Conservation (phyloP, 345 rosid genomes). For the Hypericum androsaemum region DNA sequence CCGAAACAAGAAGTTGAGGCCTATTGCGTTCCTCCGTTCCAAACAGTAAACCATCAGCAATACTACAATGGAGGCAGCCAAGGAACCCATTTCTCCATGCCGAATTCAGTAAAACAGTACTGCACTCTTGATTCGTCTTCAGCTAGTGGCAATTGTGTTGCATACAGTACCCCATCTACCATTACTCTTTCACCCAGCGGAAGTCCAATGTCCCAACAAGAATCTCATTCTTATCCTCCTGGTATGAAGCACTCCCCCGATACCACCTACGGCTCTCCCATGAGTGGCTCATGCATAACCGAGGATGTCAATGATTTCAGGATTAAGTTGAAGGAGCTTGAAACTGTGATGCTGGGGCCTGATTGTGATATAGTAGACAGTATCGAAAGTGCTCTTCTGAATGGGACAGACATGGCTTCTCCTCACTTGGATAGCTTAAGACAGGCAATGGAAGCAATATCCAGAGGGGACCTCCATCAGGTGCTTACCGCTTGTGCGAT, state of each 20-base stretch:
- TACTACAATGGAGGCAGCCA: constrained; percentile 19
- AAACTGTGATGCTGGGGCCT: constrained; percentile 76
- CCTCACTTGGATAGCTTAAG: constrained; percentile 38
- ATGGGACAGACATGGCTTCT: constrained; percentile 12
- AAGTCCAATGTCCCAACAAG: constrained; percentile 44
- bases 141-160: constrained; percentile 23
- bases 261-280: constrained; percentile 41
- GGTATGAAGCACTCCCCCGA: constrained; percentile 44
- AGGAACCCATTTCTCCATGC: constrained; percentile 21
- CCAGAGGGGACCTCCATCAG: constrained; percentile 44
- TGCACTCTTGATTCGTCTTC: constrained; percentile 63
- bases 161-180: constrained; percentile 33
- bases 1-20: constrained; percentile 34
- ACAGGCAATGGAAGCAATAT: constrained; percentile 42
- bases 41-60: constrained; percentile 22
- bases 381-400: constrained; percentile 24
- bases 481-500: constrained; percentile 63
- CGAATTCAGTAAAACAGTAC: constrained; percentile 31
- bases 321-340: constrained; percentile 72
- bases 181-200: constrained; percentile 35
- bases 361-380: constrained; percentile 47
- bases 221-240: constrained; percentile 28
- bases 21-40: constrained; percentile 33
- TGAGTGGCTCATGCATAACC: constrained; percentile 68
- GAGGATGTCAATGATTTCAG: constrained; percentile 49